Conservation (phyloP, 805 yeast genomes). For the Candida endomychidarum region DNA sequence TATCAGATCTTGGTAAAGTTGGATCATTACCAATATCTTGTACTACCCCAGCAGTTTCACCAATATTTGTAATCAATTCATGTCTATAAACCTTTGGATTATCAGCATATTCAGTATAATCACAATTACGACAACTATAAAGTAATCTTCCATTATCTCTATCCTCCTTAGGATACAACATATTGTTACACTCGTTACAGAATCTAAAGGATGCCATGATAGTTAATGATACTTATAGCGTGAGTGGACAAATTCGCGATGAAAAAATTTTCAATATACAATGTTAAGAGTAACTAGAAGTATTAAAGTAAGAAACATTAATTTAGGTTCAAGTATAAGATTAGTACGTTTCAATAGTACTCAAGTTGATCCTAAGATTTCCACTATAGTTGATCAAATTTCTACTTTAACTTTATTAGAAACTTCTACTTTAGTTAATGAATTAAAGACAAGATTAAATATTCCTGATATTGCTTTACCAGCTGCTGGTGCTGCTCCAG, state of each 20-base stretch:
- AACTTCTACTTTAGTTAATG: constrained; percentile 82
- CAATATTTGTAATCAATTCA: constrained; percentile 87
- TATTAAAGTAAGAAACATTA: constrained; percentile 17
- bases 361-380: constrained; percentile 83
- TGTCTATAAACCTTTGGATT: constrained; percentile 87
- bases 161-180: constrained; percentile 97
- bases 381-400: constrained; percentile 85
- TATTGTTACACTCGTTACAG: constrained; percentile 96
- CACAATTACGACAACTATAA: constrained; percentile 93
- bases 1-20: constrained; percentile 94
- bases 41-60: constrained; percentile 95
- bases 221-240: not conserved
- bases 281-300: constrained; percentile 20
- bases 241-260: constrained; percentile 3
- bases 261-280: constrained; percentile 5
- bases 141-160: constrained; percentile 71
- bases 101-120: constrained; percentile 88
- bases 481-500: constrained; percentile 56
- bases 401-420: constrained; percentile 88
- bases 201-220: constrained; percentile 89
- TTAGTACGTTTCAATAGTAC: constrained; percentile 13
- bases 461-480: constrained; percentile 93
- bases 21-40: constrained; percentile 96
- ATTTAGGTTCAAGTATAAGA: constrained; percentile 2
- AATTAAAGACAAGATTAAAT: constrained; percentile 77